phyloP scores from a whole-genome alignment of 2,329 filamentous ascomycete genomes.

The Penicillium rolfsii region DNA sequence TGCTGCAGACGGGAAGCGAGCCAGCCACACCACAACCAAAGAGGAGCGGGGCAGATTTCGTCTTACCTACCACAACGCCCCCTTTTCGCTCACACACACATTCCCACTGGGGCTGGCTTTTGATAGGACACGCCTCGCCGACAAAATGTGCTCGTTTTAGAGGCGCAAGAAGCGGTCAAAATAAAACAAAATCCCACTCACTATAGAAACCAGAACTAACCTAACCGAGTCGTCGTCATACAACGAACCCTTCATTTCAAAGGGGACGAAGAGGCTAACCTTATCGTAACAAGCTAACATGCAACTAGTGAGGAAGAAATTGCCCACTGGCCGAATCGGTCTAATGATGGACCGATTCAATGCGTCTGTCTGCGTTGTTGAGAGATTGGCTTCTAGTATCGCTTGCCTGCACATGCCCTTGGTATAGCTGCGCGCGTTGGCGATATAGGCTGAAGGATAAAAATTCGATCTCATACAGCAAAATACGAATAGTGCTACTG shows the following conservation, averaged over 20 bases:
- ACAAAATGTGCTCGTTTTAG: background rate
- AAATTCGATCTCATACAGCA: background rate
- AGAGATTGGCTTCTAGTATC: background rate
- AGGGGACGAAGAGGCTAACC: background rate
- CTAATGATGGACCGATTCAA: background rate
- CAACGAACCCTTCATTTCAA: background rate
- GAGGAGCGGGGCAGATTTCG: constrained; percentile 17
- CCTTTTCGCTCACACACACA: constrained; percentile 4
- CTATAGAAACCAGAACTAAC: background rate
- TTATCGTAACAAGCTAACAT: background rate
- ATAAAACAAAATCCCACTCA: background rate
- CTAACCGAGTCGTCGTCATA: background rate
- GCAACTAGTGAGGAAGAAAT: too few species aligned
- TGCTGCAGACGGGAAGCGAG: background rate
- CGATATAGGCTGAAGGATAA: background rate
- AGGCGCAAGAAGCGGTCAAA: constrained; percentile 5
- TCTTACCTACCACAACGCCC: background rate
- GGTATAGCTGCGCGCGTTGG: background rate
- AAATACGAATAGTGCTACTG: background rate
- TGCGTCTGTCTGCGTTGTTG: background rate
- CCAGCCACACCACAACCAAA: background rate
- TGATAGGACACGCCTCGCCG: constrained; percentile 3
- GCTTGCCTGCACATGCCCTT: background rate
- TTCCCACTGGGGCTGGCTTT: background rate
- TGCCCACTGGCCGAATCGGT: background rate